Conservation (phyloP, 257 asterid species). For the Solanum paucissectum region DNA sequence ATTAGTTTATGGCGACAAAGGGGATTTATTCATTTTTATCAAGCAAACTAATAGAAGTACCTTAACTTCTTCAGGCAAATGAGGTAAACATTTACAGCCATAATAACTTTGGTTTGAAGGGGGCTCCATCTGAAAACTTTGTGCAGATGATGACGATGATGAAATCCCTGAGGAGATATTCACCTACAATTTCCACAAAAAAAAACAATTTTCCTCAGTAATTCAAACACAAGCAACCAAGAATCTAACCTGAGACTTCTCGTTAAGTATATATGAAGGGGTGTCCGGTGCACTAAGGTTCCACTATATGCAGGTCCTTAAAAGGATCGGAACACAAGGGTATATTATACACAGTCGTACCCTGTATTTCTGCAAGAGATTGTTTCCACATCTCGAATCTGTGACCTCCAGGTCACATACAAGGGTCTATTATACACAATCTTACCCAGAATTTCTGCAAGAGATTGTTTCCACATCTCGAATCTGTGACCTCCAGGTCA, state of each 20-base stretch:
- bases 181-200: constrained; percentile 28
- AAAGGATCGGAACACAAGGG: neutral
- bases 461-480: too few relatives aligned
- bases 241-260: neutral
- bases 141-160: constrained; percentile 23
- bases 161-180: constrained; percentile 47
- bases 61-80: constrained; percentile 57
- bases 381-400: too few relatives aligned
- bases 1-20: neutral
- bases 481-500: too few relatives aligned
- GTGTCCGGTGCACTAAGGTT: neutral
- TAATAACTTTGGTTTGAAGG: constrained; percentile 92
- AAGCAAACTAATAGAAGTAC: constrained; percentile 14
- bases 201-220: neutral
- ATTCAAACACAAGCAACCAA: neutral
- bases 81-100: constrained; percentile 23
- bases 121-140: constrained; percentile 72
- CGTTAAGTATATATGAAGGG: too few relatives aligned
- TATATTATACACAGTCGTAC: too few relatives aligned
- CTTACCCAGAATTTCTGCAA: too few relatives aligned
- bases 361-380: too few relatives aligned
- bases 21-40: neutral
- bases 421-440: too few relatives aligned
- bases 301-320: too few relatives aligned
- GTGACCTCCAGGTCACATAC: too few relatives aligned